Evolutionary conservation across 805 yeast species (phyloP), one percentile per base, ranked within the genome.

Genomic region (Sungouiella thailandica): DNA sequence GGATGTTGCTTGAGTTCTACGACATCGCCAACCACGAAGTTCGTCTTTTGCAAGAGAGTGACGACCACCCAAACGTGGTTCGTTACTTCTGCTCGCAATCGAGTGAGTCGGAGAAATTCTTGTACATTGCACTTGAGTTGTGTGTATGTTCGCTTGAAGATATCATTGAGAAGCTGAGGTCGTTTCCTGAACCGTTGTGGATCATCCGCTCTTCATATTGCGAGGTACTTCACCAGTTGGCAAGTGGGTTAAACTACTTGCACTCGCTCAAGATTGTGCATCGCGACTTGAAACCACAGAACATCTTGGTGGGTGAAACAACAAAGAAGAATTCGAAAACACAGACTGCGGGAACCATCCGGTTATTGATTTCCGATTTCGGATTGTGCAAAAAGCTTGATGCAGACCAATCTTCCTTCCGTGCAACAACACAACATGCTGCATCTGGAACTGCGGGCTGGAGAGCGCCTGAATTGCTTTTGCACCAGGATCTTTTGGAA

Each of bases 401-500:
- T 41, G 76, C 80, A 11, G 97, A 88, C 47, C 96, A 93, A 57
- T 83, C 95, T 2, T 85, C 96, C 2, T 90, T 90, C 57, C 73
- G 90, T 41, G 95, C 96, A 0, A 90, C 96, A 0, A 81, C 93
- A 0, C 88, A 86, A 22, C 80, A 87, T 49, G 94, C 95, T 13
- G 95, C 97, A 1, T 62, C 62, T 40, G 98, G 98, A 2, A 93
- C 98, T 0, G 76, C 93, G 3, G 99, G 99, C 3, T 93, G 98
- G 98, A 74, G 97, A 47, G 97, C 99, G 0, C 98, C 98, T 0
- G 98, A 93, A 50, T 57, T 86, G 22, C 59, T 86, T 23, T 55
- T 73, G 16, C 45, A 44, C 9, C 60, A 60, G 27, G 67, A 63
- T 35, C 49, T 62, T 31, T 36, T 49, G 8, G 69, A 65, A 37